phyloP scores from a whole-genome alignment of 495 filamentous ascomycete genomes.

The Penicillium lagena region DNA sequence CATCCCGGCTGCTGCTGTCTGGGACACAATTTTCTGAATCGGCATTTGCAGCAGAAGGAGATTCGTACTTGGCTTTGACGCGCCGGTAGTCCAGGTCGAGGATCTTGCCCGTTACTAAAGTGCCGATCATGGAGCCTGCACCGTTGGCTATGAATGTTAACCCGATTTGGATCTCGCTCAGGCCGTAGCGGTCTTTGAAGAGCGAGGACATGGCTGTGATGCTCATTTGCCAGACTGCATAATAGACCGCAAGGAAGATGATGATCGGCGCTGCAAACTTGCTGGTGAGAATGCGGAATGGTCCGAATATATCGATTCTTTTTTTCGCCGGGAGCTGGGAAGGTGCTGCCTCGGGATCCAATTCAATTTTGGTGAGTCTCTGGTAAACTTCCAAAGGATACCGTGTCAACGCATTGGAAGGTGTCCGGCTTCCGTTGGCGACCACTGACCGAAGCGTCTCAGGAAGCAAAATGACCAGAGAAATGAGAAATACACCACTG shows the following conservation, averaged over 20 bases:
- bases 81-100: constrained; percentile 11
- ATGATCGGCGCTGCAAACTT: constrained; percentile 40
- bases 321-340: constrained; percentile 10
- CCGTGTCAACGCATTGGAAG: constrained; percentile 13
- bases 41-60: neutral
- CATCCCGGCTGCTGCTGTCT: neutral
- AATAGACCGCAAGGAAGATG: constrained; percentile 43
- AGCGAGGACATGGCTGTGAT: constrained; percentile 49
- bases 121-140: constrained; percentile 43
- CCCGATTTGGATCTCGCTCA: constrained; percentile 41
- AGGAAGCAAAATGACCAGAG: constrained; percentile 37
- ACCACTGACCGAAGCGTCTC: constrained; percentile 47
- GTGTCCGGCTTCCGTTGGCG: constrained; percentile 34
- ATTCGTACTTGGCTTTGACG: constrained; percentile 8
- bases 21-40: neutral
- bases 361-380: constrained; percentile 12
- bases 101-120: constrained; percentile 34
- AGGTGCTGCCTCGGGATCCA: neutral
- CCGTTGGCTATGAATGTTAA: constrained; percentile 47
- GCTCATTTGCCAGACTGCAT: constrained; percentile 52
- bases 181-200: constrained; percentile 34
- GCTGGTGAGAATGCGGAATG: constrained; percentile 40
- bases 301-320: constrained; percentile 28
- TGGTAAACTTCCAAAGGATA: constrained; percentile 30
- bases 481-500: constrained; percentile 32